These are phyloP conservation scores for Starmerella geochares DNA, from an alignment of 805 yeast species.

Conservation along the genomic window DNA sequence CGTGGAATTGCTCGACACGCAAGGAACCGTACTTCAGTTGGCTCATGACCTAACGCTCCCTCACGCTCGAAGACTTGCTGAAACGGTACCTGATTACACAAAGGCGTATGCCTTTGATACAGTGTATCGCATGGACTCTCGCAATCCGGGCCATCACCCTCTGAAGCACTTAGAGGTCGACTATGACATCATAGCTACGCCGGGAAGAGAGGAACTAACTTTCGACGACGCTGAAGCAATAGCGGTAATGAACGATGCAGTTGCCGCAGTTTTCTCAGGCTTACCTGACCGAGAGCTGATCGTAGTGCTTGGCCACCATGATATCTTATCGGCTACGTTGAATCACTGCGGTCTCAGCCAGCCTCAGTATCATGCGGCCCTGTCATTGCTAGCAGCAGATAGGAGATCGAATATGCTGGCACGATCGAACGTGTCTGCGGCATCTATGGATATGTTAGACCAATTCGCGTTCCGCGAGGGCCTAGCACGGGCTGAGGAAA, in stretches of 20 bases:
- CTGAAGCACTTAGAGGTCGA: constrained; percentile 69
- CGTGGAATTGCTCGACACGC: constrained; percentile 70
- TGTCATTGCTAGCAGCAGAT: constrained; percentile 53
- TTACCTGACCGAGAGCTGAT: constrained; percentile 53
- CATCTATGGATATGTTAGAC: constrained; percentile 70
- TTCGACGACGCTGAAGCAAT: constrained; percentile 81
- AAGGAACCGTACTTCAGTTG: constrained; percentile 79
- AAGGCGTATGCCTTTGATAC: constrained; percentile 68
- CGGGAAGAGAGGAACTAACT: constrained; percentile 33
- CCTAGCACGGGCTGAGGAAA: constrained; percentile 50
- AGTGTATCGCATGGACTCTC: constrained; percentile 48
- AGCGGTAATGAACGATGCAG: constrained; percentile 62
- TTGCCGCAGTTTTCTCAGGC: constrained; percentile 36
- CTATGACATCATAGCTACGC: constrained; percentile 60
- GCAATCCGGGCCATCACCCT: constrained; percentile 45
- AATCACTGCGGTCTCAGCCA: constrained; percentile 74
- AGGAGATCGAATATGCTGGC: constrained; percentile 46
- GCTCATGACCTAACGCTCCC: constrained; percentile 89
- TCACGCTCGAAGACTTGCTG: constrained; percentile 72
- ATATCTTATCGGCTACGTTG: constrained; percentile 61
- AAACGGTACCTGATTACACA: constrained; percentile 41
- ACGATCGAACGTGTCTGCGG: constrained; percentile 67
- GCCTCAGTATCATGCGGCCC: constrained; percentile 59
- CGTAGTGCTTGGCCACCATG: constrained; percentile 69
- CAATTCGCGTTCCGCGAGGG: constrained; percentile 67